A percentile compares a stretch with the other conserved stretches of the same genome.
Evolutionary conservation across 2,329 filamentous ascomycete genomes (phyloP).

Genomic region (Epichloe sibirici): DNA sequence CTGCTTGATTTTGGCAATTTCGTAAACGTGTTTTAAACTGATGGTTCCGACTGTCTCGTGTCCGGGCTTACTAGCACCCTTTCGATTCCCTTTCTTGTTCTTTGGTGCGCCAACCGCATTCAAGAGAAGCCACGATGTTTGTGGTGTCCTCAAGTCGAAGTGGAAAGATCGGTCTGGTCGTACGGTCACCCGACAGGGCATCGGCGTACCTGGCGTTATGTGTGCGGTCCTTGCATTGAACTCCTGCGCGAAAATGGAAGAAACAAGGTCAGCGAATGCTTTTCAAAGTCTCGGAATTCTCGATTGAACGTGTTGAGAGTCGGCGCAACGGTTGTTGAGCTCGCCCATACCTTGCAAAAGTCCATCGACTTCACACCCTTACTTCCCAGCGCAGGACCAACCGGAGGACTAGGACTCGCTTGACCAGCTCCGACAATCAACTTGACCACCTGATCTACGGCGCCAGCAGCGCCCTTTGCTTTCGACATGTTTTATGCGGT

Average conservation of each 20-base stretch:
- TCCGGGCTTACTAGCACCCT: conserved; percentile 65
- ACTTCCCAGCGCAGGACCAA: conserved; percentile 89
- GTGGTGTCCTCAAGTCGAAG: conserved; percentile 87
- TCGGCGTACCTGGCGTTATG: conserved; percentile 69
- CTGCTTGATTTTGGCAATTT: conserved; percentile 96
- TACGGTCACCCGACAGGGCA: conserved; percentile 83
- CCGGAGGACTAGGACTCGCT: conserved; percentile 86
- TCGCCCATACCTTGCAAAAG: conserved; percentile 80
- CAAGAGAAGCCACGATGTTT: conserved; percentile 82
- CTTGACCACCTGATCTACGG: conserved; percentile 72
- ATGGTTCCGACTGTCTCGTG: conserved; percentile 72
- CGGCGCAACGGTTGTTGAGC: neutral
- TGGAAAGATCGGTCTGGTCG: conserved; percentile 85
- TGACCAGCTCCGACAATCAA: conserved; percentile 94
- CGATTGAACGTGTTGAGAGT: neutral
- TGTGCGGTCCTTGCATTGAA: conserved; percentile 92
- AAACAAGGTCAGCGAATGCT: conserved; percentile 8
- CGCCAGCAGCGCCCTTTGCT: conserved; percentile 25
- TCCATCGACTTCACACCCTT: conserved; percentile 99
- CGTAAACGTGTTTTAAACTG: conserved; percentile 89
- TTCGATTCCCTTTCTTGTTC: conserved; percentile 62
- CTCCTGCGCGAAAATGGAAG: conserved; percentile 46
- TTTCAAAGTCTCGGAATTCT: neutral
- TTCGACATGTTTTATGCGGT: conserved; percentile 38
- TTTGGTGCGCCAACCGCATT: conserved; percentile 65